These are phyloP conservation scores for Sclerotinia glacialis DNA, from an alignment of 2,329 filamentous ascomycete genomes.

Conservation along the genomic window DNA sequence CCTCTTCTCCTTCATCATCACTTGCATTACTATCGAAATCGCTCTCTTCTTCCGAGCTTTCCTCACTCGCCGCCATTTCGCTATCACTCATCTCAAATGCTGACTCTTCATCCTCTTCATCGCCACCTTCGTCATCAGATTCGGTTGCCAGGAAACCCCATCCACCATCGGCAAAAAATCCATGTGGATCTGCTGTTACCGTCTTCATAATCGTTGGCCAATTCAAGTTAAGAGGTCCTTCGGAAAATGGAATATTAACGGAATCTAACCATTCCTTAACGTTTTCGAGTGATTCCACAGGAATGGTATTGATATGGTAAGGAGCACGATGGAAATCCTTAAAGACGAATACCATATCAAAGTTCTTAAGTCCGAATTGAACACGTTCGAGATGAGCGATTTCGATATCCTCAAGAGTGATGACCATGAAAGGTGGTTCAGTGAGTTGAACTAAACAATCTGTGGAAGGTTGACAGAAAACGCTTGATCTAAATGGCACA, in stretches of 20 bases:
- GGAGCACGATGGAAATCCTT: constrained; percentile 93
- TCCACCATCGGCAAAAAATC: constrained; percentile 92
- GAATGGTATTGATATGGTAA: constrained; percentile 96
- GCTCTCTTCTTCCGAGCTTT: constrained; percentile 81
- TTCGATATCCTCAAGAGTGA: constrained; percentile 94
- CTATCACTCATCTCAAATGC: constrained; percentile 88
- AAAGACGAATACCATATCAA: constrained; percentile 97
- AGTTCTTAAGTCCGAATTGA: constrained; percentile 96
- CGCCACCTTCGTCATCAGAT: constrained; percentile 76
- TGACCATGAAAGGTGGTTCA: constrained; percentile 92
- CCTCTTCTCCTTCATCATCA: constrained; percentile 77
- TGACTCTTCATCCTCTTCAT: constrained; percentile 81
- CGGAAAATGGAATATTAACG: constrained; percentile 89
- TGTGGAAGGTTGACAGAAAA: constrained; percentile 92
- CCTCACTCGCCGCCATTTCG: constrained; percentile 70
- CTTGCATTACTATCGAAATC: constrained; percentile 91
- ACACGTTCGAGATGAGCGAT: constrained; percentile 95
- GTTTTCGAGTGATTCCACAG: constrained; percentile 87
- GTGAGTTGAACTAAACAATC: constrained; percentile 97
- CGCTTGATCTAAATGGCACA: constrained; percentile 92
- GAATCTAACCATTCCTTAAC: constrained; percentile 98
- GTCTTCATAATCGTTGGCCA: constrained; percentile 99
- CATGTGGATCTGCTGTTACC: constrained; percentile 86
- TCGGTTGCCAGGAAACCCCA: constrained; percentile 91
- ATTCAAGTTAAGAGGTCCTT: constrained; percentile 95